A percentile compares a stretch with the other conserved stretches of the same genome.
These are phyloP conservation scores for Elsinoe batatas DNA, from an alignment of 2,329 filamentous ascomycete species.

Conservation along the genomic window DNA sequence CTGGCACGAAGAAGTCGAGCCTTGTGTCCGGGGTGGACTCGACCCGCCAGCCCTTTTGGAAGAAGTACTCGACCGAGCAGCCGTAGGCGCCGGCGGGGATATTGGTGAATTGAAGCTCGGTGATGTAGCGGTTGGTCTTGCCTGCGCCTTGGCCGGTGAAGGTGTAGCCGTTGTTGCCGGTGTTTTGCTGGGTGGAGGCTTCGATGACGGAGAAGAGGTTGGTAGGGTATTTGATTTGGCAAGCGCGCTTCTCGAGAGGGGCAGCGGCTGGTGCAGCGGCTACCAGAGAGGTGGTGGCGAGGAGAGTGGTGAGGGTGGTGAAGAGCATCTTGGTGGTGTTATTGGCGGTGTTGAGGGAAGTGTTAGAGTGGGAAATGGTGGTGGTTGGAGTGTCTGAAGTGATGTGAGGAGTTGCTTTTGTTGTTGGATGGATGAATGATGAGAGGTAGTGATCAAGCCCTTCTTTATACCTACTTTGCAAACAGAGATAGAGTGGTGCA, in stretches of 20 bases:
- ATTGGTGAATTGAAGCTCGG: conserved; percentile 9
- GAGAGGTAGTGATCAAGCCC: not conserved
- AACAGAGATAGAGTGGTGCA: no score
- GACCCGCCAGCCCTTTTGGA: not conserved
- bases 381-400: not conserved
- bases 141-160: conserved; percentile 5
- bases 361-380: not conserved
- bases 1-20: conserved; percentile 3
- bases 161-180: conserved; percentile 8
- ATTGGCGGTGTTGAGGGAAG: not conserved
- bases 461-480: conserved; percentile 1
- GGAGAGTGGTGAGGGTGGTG: conserved; percentile 3
- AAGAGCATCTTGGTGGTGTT: not conserved
- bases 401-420: not conserved
- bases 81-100: conserved; percentile 6
- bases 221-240: not conserved
- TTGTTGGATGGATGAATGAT: no score
- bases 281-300: not conserved
- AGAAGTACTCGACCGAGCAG: conserved; percentile 14
- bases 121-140: conserved; percentile 7
- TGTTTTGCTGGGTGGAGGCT: not conserved
- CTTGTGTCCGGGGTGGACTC: not conserved
- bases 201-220: conserved; percentile 9
- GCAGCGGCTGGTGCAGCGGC: not conserved
- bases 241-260: not conserved